Percentiles rank a stretch among this genome's conserved stretches.
Evolutionary conservation across 345 rosid species (phyloP).

Genomic region (Arabis alpina): DNA sequence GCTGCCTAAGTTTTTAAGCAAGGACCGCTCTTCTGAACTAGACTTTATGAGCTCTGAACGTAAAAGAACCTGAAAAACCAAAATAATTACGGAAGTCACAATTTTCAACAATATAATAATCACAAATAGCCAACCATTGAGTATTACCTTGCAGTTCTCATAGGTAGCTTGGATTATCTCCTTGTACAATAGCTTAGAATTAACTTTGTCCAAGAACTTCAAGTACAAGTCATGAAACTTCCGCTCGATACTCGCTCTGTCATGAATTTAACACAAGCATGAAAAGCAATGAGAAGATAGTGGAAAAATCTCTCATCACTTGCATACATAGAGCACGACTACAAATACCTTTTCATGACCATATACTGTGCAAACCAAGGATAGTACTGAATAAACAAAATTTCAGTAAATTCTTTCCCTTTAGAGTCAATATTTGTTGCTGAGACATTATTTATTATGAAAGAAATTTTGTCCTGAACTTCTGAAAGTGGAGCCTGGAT

Average conservation of each 20-base stretch:
- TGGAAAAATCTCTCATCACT: not conserved
- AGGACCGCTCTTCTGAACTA: constrained; percentile 82
- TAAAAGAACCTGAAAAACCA: constrained; percentile 65
- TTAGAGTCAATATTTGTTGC: constrained; percentile 66
- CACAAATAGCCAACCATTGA: not conserved
- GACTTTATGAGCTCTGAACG: constrained; percentile 89
- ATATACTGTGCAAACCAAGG: constrained; percentile 95
- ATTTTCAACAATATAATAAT: not conserved
- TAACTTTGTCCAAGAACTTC: constrained; percentile 80
- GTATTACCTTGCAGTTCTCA: constrained; percentile 82
- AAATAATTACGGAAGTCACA: not conserved
- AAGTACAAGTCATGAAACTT: constrained; percentile 89
- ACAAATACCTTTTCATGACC: constrained; percentile 81
- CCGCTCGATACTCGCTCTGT: constrained; percentile 86
- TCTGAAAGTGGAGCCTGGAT: constrained; percentile 79
- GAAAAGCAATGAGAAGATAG: constrained; percentile 1
- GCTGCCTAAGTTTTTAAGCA: constrained; percentile 86
- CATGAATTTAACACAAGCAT: constrained; percentile 13
- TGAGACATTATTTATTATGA: constrained; percentile 77
- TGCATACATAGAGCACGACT: not conserved
- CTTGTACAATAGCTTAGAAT: constrained; percentile 63
- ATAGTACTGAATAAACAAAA: constrained; percentile 62
- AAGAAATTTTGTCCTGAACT: constrained; percentile 77
- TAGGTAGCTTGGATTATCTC: constrained; percentile 78
- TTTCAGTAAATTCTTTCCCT: constrained; percentile 73